These are phyloP conservation scores for Diutina ranongensis DNA, from an alignment of 1,139 yeast species.

Conservation along the genomic window DNA sequence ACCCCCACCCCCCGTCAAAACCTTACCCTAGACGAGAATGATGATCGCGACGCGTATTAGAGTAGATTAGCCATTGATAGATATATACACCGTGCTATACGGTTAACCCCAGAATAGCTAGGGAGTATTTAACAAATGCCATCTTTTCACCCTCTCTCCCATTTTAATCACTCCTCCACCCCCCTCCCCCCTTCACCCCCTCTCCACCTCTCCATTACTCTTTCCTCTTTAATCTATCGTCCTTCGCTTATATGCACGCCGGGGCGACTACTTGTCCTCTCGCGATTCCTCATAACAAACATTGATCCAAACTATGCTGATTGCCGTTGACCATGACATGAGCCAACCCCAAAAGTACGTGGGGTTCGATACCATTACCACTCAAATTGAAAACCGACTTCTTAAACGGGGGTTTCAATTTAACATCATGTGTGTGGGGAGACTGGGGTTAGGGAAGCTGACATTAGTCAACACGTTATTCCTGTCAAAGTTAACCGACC, in stretches of 20 bases:
- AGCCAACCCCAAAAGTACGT: constrained; percentile 49
- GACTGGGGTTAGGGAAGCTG: constrained; percentile 90
- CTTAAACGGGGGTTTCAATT: constrained; percentile 90
- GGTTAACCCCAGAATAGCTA: no score
- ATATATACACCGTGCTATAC: no score
- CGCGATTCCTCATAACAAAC: neutral
- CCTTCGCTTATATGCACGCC: neutral
- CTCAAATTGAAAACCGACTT: constrained; percentile 86
- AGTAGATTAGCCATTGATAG: neutral
- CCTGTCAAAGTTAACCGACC: constrained; percentile 65
- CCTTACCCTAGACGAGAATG: neutral
- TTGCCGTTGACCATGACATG: constrained; percentile 5
- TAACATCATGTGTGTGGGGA: constrained; percentile 89
- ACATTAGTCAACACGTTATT: constrained; percentile 85
- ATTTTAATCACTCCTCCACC: no score
- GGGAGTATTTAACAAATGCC: no score
- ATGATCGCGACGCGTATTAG: neutral
- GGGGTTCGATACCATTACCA: constrained; percentile 93
- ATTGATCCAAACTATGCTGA: neutral
- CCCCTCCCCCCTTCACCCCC: no score
- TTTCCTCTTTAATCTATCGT: neutral
- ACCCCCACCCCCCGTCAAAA: no score
- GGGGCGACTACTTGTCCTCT: neutral
- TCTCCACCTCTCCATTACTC: neutral
- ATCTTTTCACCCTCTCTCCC: no score